Percentiles rank a stretch among this genome's conserved stretches.
Evolutionary conservation across 495 filamentous ascomycete species (phyloP).

Genomic region (Podospora comata): DNA sequence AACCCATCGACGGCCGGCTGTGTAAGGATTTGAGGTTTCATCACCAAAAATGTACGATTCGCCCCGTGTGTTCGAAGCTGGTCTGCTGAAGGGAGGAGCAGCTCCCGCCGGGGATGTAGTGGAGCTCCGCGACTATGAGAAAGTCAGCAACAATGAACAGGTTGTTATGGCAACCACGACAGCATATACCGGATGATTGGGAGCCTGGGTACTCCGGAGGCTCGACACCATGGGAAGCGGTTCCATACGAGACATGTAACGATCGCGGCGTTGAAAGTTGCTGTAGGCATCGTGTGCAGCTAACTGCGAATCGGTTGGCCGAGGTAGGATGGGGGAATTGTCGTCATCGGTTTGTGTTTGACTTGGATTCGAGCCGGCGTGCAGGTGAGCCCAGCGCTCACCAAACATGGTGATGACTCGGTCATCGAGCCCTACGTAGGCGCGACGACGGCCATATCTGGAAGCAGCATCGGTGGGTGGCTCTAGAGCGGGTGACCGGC

Average conservation of each 20-base stretch:
- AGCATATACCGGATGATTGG: slow-evolving; percentile 20
- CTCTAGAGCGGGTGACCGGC: not conserved
- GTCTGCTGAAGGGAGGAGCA: slow-evolving; percentile 4
- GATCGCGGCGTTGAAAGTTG: not conserved
- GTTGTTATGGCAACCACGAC: not conserved
- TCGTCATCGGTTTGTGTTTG: slow-evolving; percentile 15
- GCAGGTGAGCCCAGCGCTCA: slow-evolving; percentile 31
- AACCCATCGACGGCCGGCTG: not conserved
- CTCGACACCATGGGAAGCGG: slow-evolving; percentile 16
- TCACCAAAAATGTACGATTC: not conserved
- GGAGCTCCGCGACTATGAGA: slow-evolving; percentile 14
- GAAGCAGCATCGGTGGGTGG: not conserved
- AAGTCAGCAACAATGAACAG: not conserved
- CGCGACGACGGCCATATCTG: slow-evolving; percentile 18
- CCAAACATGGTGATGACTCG: slow-evolving; percentile 30
- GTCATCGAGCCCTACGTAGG: not conserved
- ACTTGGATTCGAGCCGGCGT: slow-evolving; percentile 23
- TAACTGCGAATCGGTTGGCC: not conserved
- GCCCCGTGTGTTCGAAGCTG: not conserved
- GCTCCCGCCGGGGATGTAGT: slow-evolving; percentile 4
- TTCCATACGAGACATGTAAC: slow-evolving; percentile 15
- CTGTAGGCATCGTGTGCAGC: not conserved
- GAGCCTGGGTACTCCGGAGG: slow-evolving; percentile 26
- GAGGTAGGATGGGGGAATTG: slow-evolving; percentile 2
- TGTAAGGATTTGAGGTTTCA: not conserved